Evolutionary conservation across 352 stramenopile species (phyloP).

Genomic region (Globisporangium nodosum): DNA sequence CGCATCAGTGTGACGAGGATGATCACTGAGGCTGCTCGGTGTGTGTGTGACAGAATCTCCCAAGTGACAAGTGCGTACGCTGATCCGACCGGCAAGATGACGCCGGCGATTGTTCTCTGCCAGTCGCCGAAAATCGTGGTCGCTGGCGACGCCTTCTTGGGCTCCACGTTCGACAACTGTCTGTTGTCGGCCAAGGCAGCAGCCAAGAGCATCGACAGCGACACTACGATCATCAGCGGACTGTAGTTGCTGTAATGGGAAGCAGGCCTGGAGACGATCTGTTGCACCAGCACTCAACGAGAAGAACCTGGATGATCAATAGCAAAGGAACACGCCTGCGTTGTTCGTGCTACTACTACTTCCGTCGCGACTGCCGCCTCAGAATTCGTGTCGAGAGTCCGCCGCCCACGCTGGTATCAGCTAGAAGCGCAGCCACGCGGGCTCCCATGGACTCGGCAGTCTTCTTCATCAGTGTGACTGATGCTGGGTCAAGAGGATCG

Average conservation of each 20-base stretch:
- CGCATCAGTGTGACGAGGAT: background rate
- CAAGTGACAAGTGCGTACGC: conserved; percentile 49
- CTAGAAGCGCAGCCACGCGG: conserved; percentile 6
- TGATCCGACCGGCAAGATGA: conserved; percentile 12
- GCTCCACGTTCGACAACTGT: conserved; percentile 71
- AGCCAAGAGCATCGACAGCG: conserved; percentile 17
- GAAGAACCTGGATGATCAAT: background rate
- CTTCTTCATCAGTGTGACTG: conserved; percentile 5
- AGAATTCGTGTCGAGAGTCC: conserved; percentile 3
- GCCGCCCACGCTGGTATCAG: background rate
- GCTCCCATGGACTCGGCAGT: conserved; percentile 5
- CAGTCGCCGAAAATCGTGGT: conserved; percentile 50
- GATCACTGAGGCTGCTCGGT: background rate
- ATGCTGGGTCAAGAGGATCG: background rate
- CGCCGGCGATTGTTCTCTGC: conserved; percentile 33
- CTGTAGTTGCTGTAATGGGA: conserved; percentile 16
- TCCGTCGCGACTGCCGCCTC: conserved; percentile 5
- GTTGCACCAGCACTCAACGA: too few relatives aligned
- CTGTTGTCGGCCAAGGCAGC: conserved; percentile 53
- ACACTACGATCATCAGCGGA: conserved; percentile 19
- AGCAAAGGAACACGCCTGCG: background rate
- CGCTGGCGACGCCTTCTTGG: conserved; percentile 59
- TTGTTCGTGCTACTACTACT: background rate
- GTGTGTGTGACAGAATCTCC: conserved; percentile 36
- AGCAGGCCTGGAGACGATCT: too few relatives aligned